These are phyloP conservation scores for Tuber calosporum DNA, from an alignment of 495 filamentous ascomycete species.

Conservation along the genomic window DNA sequence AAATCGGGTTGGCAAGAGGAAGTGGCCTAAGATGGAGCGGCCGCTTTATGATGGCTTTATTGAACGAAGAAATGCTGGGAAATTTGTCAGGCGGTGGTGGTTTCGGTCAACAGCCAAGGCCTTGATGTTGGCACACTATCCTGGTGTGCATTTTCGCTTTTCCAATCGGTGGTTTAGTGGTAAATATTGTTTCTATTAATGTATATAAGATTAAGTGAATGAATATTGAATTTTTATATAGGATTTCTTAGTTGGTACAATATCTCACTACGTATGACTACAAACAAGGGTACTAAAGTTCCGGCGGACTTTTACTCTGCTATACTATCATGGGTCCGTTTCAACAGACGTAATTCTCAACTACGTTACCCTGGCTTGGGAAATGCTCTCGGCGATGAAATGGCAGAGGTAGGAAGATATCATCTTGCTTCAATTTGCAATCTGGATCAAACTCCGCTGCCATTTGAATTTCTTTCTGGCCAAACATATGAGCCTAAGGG, in stretches of 20 bases:
- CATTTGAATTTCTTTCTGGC: conserved; percentile 3
- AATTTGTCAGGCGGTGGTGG: not conserved
- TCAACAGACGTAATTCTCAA: not conserved
- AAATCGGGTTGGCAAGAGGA: not conserved
- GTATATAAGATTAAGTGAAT: not conserved
- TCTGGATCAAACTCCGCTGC: conserved; percentile 8
- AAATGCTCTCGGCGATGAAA: no score
- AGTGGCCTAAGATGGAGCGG: not conserved
- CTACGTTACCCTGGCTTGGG: not conserved
- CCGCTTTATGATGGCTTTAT: not conserved
- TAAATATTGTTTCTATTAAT: not conserved
- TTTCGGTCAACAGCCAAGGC: not conserved
- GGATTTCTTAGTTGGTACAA: no score
- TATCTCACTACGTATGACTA: not conserved
- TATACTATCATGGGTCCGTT: not conserved
- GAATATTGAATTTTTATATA: not conserved
- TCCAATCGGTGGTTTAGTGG: not conserved
- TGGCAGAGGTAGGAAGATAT: not conserved
- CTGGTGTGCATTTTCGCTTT: not conserved
- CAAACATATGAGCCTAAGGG: conserved; percentile 5
- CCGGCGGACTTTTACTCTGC: not conserved
- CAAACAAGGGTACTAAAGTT: not conserved
- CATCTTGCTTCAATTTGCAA: not conserved
- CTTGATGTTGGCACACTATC: not conserved
- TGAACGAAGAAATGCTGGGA: not conserved